Evolutionary conservation across 116 monocot species (phyloP).

Genomic region (Cymodocea nodosa): DNA sequence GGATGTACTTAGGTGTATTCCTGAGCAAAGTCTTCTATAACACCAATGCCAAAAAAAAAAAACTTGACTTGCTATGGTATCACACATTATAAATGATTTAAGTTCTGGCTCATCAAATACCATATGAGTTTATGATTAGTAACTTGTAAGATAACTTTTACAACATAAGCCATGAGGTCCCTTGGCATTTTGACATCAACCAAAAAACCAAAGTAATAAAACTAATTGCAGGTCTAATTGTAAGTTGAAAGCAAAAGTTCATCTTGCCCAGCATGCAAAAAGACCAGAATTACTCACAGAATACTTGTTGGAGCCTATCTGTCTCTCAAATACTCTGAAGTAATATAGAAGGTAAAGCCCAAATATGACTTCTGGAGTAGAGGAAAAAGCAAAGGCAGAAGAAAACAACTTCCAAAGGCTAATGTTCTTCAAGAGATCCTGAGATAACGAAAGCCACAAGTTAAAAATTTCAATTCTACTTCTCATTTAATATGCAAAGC

Average conservation of each 20-base stretch:
- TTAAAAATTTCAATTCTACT: background rate
- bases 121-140: too few relatives aligned
- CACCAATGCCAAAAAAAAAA: too few relatives aligned
- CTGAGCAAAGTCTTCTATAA: too few relatives aligned
- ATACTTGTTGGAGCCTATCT: slow-evolving; percentile 93
- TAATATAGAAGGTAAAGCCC: slow-evolving; percentile 81
- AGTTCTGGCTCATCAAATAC: too few relatives aligned
- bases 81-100: too few relatives aligned
- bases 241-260: background rate
- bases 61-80: too few relatives aligned
- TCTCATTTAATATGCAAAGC: too few relatives aligned
- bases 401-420: slow-evolving; percentile 42
- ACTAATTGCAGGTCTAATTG: background rate
- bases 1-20: too few relatives aligned
- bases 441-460: slow-evolving; percentile 11
- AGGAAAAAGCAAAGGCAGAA: slow-evolving; percentile 69
- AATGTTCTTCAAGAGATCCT: slow-evolving; percentile 60
- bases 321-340: slow-evolving; percentile 90
- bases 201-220: too few relatives aligned
- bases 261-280: background rate
- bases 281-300: slow-evolving; percentile 39
- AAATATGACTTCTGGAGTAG: slow-evolving; percentile 78
- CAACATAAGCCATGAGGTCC: too few relatives aligned
- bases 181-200: too few relatives aligned
- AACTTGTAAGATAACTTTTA: too few relatives aligned